Base-by-base conservation (phyloP, 495 filamentous ascomycete genomes). In the Daldinia childiae region DNA sequence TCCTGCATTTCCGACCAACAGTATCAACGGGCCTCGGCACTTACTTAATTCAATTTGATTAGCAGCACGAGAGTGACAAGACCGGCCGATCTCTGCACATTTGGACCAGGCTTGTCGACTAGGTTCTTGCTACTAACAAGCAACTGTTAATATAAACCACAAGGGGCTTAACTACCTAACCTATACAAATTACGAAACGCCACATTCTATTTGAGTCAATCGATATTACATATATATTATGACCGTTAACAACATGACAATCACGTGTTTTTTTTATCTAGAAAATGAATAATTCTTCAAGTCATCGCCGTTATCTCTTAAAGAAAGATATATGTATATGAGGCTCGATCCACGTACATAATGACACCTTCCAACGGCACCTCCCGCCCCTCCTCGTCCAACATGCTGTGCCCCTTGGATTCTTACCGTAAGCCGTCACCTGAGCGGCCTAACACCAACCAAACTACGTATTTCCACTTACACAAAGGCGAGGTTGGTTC, bases 341-440 rank as follows among this genome's bases (percentile, higher is more conserved):
- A 68, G 69, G 64, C 64, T 72, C 60, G 64, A 62, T 62, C 70
- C 68, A 64, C 60, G 57, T 72, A 57, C 55, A 58, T 17, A 60
- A 61, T 50, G 48, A 48, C 58, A 62, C 56, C 66, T 64, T 32
- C 59, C 52, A 57, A 58, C 64, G 70, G 64, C 64, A 60, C 55
- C 65, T 65, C 70, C 65, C 70, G 65, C 60, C 60, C 59, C 54
- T 50, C 69, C 64, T 60, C 50, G 17, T 43, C 39, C 41, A 51
- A 38, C 21, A 11, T 72, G 59, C 69, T 67, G 69, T 67, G 69
- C 69, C 69, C 54, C 69, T 56, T 48, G 14, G 58, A 66, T 54
- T 51, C 69, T 54, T 72, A n/a, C 51, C 52, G 54, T 64, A 58
- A 58, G 48, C 54, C 24, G 64, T 67, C 64, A 67, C 69, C 64